A percentile compares a stretch with the other conserved stretches of the same genome.
These are phyloP conservation scores for Pontederia crassipes DNA, from an alignment of 176 grass and related monocot genomes.

Conservation along the genomic window DNA sequence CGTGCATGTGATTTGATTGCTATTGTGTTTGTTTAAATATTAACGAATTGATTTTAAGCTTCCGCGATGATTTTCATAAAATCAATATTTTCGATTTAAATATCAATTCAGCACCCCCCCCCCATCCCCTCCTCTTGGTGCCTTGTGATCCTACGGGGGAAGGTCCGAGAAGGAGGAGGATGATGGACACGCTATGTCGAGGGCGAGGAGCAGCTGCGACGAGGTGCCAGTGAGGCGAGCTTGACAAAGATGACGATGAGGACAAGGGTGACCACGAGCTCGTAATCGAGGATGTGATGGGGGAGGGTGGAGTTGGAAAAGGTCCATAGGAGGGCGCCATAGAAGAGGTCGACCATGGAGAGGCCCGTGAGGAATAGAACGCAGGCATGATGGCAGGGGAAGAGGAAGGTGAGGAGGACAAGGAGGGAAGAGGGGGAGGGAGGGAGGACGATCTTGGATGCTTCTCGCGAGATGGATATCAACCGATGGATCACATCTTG, in stretches of 20 bases:
- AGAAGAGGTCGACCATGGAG: slow-evolving; percentile 60
- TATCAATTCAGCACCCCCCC: no score
- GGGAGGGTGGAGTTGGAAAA: slow-evolving; percentile 53
- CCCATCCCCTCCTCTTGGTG: no score
- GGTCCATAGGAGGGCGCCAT: slow-evolving; percentile 38
- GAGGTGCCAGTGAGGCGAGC: slow-evolving; percentile 40
- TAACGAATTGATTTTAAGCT: no score
- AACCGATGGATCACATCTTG: no score
- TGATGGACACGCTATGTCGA: slow-evolving; percentile 34
- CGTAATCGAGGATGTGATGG: slow-evolving; percentile 49
- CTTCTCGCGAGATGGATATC: no score
- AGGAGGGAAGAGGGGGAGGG: slow-evolving; percentile 49
- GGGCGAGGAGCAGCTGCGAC: slow-evolving; percentile 38
- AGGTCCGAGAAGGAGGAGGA: slow-evolving; percentile 24
- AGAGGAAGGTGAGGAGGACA: slow-evolving; percentile 47
- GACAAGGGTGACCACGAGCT: slow-evolving; percentile 40
- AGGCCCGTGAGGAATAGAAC: slow-evolving; percentile 75
- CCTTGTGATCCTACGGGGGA: no score
- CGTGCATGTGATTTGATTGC: no score
- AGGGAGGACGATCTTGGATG: slow-evolving; percentile 21
- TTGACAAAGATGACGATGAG: slow-evolving; percentile 47
- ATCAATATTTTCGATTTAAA: no score
- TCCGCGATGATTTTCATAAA: no score
- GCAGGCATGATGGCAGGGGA: slow-evolving; percentile 39
- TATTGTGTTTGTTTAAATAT: no score